Conservation (phyloP, 257 asterid species). For the Solanum virginianum region DNA sequence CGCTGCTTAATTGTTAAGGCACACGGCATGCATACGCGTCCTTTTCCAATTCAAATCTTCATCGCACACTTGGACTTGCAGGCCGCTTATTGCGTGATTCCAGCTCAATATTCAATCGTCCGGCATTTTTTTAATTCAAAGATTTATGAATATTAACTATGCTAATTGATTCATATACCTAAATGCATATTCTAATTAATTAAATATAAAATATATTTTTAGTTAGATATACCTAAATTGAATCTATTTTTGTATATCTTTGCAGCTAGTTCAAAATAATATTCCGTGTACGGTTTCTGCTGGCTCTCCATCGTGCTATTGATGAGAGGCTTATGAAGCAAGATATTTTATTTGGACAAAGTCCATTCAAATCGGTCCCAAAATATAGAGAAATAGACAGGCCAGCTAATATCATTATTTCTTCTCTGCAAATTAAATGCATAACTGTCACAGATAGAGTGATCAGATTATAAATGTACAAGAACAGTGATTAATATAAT, state of each 20-base stretch:
- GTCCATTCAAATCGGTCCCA: not conserved
- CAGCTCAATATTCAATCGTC: not conserved
- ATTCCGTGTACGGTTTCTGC: not conserved
- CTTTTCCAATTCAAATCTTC: not conserved
- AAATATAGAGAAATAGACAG: not conserved
- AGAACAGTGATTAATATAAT: too few species aligned
- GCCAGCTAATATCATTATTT: not conserved
- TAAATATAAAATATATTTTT: too few species aligned
- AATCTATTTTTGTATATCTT: not conserved
- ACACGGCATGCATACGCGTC: not conserved
- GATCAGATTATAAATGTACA: not conserved
- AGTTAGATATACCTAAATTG: too few species aligned
- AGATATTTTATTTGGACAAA: not conserved
- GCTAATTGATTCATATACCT: too few species aligned
- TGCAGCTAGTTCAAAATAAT: not conserved
- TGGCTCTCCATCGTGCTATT: not conserved
- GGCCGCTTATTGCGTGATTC: not conserved
- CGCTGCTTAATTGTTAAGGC: not conserved
- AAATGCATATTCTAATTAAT: too few species aligned
- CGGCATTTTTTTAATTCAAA: too few species aligned
- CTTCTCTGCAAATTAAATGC: not conserved
- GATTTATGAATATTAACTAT: too few species aligned
- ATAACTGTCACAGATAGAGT: not conserved
- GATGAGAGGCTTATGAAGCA: not conserved
- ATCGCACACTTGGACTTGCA: not conserved